These are phyloP conservation scores for Aspergillus mulundensis DNA, from an alignment of 495 filamentous ascomycete genomes.

Conservation along the genomic window DNA sequence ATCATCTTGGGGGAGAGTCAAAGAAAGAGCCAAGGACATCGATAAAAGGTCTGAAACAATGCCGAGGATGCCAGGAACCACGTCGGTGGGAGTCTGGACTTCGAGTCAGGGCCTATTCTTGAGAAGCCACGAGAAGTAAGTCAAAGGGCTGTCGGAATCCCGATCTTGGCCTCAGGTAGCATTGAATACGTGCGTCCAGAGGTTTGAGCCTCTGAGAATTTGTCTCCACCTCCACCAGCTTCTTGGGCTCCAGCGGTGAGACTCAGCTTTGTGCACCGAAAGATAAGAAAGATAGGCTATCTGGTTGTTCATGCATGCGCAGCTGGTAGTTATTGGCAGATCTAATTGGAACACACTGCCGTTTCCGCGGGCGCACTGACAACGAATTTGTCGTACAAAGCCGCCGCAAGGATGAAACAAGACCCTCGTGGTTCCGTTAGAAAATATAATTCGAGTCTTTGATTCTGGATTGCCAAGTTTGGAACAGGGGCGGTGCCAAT, in stretches of 20 bases:
- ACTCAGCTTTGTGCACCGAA: background rate
- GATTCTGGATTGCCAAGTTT: slow-evolving; percentile 3
- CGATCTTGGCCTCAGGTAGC: background rate
- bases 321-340: background rate
- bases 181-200: background rate
- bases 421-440: background rate
- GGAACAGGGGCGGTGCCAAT: background rate
- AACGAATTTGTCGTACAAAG: background rate
- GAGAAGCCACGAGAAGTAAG: background rate
- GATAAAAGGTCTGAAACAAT: too few relatives aligned
- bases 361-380: background rate
- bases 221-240: background rate
- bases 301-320: background rate
- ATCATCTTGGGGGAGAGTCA: too few relatives aligned
- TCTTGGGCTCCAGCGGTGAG: background rate
- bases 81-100: background rate
- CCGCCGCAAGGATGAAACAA: background rate
- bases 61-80: background rate
- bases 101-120: background rate
- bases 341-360: background rate
- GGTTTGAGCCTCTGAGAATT: background rate
- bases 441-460: background rate
- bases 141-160: background rate
- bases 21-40: background rate
- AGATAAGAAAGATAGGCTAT: background rate